phyloP scores from a whole-genome alignment of 768 basidiomycete genomes.

The Phlebiopsis flavidoalba region DNA sequence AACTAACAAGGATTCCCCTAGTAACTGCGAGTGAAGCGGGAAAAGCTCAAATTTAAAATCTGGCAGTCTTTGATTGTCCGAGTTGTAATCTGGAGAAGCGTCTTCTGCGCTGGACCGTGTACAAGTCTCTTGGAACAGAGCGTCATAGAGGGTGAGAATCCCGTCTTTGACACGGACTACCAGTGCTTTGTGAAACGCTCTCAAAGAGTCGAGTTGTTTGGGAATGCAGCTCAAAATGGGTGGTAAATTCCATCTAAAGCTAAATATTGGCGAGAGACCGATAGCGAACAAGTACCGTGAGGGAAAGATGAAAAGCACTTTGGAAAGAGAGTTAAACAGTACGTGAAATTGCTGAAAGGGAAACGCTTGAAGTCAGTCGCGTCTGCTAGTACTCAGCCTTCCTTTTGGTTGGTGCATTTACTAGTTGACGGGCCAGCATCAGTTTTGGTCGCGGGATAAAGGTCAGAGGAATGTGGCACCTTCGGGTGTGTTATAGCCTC shows the following conservation, averaged over 20 bases:
- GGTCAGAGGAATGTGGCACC: constrained; percentile 57
- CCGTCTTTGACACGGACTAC: constrained; percentile 56
- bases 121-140: constrained; percentile 78
- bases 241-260: constrained; percentile 84
- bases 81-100: constrained; percentile 80
- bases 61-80: constrained; percentile 56
- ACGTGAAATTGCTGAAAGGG: constrained; percentile 76
- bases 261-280: constrained; percentile 80
- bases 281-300: constrained; percentile 83
- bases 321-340: constrained; percentile 79
- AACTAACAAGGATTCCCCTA: constrained; percentile 88
- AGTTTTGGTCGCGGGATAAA: constrained; percentile 58
- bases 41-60: constrained; percentile 83
- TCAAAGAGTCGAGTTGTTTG: constrained; percentile 83
- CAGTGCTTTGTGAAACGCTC: constrained; percentile 64
- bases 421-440: constrained; percentile 58
- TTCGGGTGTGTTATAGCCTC: constrained; percentile 64
- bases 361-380: constrained; percentile 16
- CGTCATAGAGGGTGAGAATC: constrained; percentile 78
- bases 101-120: constrained; percentile 65
- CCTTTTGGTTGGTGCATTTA: constrained; percentile 22
- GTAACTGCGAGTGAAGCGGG: constrained; percentile 85
- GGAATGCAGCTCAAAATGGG: constrained; percentile 81
- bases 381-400: constrained; percentile 18
- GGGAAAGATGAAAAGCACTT: constrained; percentile 82